Evolutionary conservation across 345 rosid species (phyloP).

Genomic region (Capsella bursapastoris): DNA sequence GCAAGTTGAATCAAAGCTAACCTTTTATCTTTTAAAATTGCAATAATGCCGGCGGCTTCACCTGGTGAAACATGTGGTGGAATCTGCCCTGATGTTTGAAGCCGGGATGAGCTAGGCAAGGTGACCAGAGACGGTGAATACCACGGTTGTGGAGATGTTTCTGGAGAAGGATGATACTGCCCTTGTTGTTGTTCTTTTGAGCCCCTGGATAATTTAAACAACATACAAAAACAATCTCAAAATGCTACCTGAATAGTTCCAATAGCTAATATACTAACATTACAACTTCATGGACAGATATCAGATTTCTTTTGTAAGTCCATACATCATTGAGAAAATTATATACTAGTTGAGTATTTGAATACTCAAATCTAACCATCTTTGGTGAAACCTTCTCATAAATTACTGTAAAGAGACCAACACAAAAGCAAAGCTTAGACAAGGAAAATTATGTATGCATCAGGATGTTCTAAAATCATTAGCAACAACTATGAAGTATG

Average conservation of each 20-base stretch:
- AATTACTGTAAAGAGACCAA: neutral
- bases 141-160: constrained; percentile 72
- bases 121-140: constrained; percentile 67
- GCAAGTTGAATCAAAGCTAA: constrained; percentile 18
- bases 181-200: constrained; percentile 67
- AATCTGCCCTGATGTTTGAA: constrained; percentile 60
- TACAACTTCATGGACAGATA: neutral
- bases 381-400: neutral
- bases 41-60: constrained; percentile 74
- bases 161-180: constrained; percentile 65
- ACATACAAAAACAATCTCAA: neutral
- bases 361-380: neutral
- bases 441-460: neutral
- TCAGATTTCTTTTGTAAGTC: neutral
- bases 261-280: constrained; percentile 2
- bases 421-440: neutral
- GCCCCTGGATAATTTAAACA: constrained; percentile 52
- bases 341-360: too few relatives aligned
- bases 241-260: neutral
- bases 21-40: constrained; percentile 78
- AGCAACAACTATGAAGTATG: constrained; percentile 11
- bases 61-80: constrained; percentile 71
- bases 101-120: constrained; percentile 66
- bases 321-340: neutral
- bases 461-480: neutral